phyloP scores from a whole-genome alignment of 2,329 filamentous ascomycete genomes.

The Fusarium buxicola region DNA sequence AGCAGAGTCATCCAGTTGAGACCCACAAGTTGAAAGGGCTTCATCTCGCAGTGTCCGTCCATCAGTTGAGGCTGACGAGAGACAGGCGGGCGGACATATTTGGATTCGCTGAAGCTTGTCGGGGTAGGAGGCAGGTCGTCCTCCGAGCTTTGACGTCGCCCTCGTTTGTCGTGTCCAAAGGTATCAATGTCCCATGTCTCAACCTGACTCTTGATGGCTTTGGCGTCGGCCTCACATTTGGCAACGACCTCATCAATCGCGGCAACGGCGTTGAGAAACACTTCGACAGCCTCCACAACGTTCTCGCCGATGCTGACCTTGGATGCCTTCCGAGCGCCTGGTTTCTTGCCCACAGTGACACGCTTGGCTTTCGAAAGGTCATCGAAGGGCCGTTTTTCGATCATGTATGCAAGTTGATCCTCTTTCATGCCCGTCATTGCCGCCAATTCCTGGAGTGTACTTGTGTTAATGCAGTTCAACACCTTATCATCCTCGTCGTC shows the following conservation, averaged over 20 bases:
- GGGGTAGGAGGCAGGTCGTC: conserved; percentile 57
- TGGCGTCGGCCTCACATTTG: conserved; percentile 79
- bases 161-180: conserved; percentile 56
- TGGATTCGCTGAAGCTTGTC: conserved; percentile 51
- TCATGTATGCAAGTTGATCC: conserved; percentile 74
- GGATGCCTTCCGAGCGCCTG: conserved; percentile 59
- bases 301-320: conserved; percentile 64
- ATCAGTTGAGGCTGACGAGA: conserved; percentile 79
- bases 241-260: conserved; percentile 86
- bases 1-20: conserved; percentile 94
- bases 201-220: conserved; percentile 61
- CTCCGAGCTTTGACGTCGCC: conserved; percentile 47
- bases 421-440: conserved; percentile 83
- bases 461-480: conserved; percentile 85
- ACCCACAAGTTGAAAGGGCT: conserved; percentile 93
- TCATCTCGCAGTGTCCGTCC: conserved; percentile 80
- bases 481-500: conserved; percentile 61
- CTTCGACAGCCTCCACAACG: conserved; percentile 65
- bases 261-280: conserved; percentile 83
- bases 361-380: conserved; percentile 73
- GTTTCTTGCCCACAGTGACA: conserved; percentile 67
- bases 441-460: conserved; percentile 78
- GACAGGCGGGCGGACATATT: conserved; percentile 58
- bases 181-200: conserved; percentile 62
- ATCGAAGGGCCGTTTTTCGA: conserved; percentile 80